phyloP scores from a whole-genome alignment of 495 filamentous ascomycete genomes.

The Penicillium alfredii region DNA sequence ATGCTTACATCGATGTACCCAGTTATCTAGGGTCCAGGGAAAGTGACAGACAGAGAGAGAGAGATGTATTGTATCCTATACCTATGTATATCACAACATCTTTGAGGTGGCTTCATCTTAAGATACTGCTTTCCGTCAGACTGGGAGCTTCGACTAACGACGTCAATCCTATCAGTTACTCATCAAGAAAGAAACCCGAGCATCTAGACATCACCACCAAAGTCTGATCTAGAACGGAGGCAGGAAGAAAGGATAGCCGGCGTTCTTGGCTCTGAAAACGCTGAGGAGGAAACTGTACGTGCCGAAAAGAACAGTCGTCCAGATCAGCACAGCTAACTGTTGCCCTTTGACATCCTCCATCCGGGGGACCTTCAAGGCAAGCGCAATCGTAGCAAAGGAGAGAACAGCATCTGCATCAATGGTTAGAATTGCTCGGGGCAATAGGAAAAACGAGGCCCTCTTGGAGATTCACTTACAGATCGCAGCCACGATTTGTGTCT shows the following conservation, averaged over 20 bases:
- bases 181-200: no score
- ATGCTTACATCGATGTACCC: no score
- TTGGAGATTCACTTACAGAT: conserved; percentile 67
- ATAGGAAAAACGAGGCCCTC: neutral
- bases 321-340: conserved; percentile 74
- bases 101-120: no score
- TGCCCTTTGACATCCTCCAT: conserved; percentile 73
- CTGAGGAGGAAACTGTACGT: conserved; percentile 93
- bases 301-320: conserved; percentile 69
- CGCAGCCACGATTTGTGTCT: conserved; percentile 92
- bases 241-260: conserved; percentile 88
- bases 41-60: no score
- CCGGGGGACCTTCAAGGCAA: conserved; percentile 86
- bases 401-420: conserved; percentile 71
- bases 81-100: no score
- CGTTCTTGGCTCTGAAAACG: conserved; percentile 91
- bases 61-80: no score
- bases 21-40: no score
- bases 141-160: no score
- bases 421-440: conserved; percentile 5
- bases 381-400: conserved; percentile 80
- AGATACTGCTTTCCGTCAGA: no score
- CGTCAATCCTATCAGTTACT: no score
- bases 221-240: conserved; percentile 65
- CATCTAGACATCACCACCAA: no score